phyloP scores from a whole-genome alignment of 331 rosid species.

The Rhamnella rubrinervis region DNA sequence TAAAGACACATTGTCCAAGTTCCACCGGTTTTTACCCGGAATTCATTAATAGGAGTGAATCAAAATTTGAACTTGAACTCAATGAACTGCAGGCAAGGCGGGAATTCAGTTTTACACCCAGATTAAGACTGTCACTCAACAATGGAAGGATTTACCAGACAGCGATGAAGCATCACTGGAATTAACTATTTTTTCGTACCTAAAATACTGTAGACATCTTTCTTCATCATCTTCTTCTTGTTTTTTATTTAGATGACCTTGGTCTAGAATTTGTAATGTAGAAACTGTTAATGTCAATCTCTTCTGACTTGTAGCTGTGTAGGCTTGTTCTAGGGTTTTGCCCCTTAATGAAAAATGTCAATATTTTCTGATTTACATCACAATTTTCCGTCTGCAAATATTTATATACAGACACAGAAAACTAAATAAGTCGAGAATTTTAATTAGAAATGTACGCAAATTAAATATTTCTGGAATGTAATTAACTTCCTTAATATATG shows the following conservation, averaged over 20 bases:
- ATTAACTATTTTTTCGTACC: background rate
- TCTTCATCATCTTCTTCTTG: background rate
- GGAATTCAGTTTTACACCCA: conserved; percentile 47
- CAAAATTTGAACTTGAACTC: background rate
- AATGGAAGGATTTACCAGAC: conserved; percentile 36
- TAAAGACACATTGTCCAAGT: background rate
- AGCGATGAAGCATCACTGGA: conserved; percentile 26
- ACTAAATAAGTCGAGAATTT: too few relatives aligned
- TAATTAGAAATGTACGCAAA: too few relatives aligned
- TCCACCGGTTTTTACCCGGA: background rate
- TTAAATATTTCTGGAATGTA: too few relatives aligned
- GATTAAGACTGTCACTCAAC: conserved; percentile 43
- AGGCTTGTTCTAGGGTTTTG: too few relatives aligned
- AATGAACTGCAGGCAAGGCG: conserved; percentile 33
- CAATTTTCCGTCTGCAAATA: too few relatives aligned
- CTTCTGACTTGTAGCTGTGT: too few relatives aligned
- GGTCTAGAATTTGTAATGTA: background rate
- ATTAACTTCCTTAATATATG: too few relatives aligned
- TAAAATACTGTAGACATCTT: background rate
- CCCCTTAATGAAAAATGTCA: too few relatives aligned
- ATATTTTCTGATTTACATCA: too few relatives aligned
- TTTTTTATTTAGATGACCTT: background rate
- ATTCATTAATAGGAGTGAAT: background rate
- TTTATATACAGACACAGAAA: too few relatives aligned
- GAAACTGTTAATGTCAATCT: background rate